Evolutionary conservation across 192 early-diverging fungal genomes (phyloP).

Genomic region (Dissophora globulifera): DNA sequence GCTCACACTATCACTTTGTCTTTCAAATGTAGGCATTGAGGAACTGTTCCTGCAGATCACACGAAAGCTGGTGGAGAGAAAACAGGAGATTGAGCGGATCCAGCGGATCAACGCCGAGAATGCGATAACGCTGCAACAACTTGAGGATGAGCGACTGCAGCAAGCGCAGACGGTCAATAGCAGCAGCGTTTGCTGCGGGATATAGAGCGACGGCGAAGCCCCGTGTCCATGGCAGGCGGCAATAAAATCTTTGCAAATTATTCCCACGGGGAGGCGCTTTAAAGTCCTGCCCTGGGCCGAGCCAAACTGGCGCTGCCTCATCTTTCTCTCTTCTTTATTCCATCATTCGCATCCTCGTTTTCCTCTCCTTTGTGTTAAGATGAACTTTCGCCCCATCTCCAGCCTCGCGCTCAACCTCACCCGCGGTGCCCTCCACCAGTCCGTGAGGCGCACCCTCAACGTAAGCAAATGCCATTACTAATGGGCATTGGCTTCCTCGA

Average conservation of each 20-base stretch:
- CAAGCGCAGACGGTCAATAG: constrained; percentile 37
- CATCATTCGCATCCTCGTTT: not conserved
- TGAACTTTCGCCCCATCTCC: constrained; percentile 33
- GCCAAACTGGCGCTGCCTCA: not conserved
- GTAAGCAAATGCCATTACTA: constrained; percentile 17
- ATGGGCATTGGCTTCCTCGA: too few relatives aligned
- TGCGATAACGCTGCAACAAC: constrained; percentile 50
- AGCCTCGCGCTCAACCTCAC: constrained; percentile 47
- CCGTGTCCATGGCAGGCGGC: too few relatives aligned
- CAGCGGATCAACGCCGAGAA: constrained; percentile 48
- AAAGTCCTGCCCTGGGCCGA: too few relatives aligned
- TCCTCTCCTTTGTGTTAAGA: not conserved
- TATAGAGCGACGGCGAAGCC: constrained; percentile 34
- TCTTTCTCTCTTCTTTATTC: not conserved
- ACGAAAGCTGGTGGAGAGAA: constrained; percentile 56
- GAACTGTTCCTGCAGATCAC: constrained; percentile 65
- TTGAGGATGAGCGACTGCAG: constrained; percentile 47
- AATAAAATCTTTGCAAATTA: too few relatives aligned
- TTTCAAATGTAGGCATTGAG: constrained; percentile 54
- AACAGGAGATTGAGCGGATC: constrained; percentile 50
- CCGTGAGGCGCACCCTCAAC: constrained; percentile 33
- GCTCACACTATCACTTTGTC: not conserved
- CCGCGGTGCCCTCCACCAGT: constrained; percentile 24
- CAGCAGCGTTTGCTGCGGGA: constrained; percentile 43
- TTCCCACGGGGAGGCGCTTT: constrained; percentile 8